phyloP scores from a whole-genome alignment of 345 rosid genomes.

The Salix dunnii region DNA sequence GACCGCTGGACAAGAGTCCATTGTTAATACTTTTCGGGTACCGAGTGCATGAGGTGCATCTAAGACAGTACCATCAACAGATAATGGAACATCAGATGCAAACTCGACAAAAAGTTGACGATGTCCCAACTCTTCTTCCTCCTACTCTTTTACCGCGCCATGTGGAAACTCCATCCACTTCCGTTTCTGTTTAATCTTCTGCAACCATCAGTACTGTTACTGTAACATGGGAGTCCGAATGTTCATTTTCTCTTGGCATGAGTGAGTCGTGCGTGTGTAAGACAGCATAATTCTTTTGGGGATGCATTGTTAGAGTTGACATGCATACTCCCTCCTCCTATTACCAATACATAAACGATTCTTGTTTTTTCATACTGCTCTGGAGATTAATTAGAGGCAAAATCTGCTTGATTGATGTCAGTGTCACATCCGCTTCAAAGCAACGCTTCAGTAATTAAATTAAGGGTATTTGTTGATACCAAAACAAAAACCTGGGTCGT shows the following conservation, averaged over 20 bases:
- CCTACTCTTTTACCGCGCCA: conserved; percentile 15
- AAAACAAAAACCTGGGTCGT: neutral
- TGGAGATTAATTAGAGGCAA: neutral
- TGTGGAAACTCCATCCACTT: neutral
- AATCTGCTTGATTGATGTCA: neutral
- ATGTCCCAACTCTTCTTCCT: conserved; percentile 14
- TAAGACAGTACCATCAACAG: conserved; percentile 19
- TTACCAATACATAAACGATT: neutral
- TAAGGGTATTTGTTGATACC: neutral
- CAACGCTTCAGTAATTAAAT: no score
- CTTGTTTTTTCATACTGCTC: neutral
- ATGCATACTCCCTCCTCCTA: neutral
- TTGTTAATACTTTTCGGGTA: neutral
- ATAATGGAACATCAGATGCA: conserved; percentile 23
- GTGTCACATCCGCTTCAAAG: no score
- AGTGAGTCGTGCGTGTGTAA: no score
- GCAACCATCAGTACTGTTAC: neutral
- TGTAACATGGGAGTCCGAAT: neutral
- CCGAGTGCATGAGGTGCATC: conserved; percentile 28
- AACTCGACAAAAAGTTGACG: conserved; percentile 13
- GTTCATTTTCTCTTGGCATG: neutral
- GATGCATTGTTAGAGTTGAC: neutral
- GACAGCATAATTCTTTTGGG: neutral
- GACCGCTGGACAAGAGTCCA: neutral
- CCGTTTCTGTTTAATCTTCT: neutral